A percentile compares a stretch with the other conserved stretches of the same genome.
These are phyloP conservation scores for Candida yuanshanica DNA, from an alignment of 805 yeast genomes.

Conservation along the genomic window DNA sequence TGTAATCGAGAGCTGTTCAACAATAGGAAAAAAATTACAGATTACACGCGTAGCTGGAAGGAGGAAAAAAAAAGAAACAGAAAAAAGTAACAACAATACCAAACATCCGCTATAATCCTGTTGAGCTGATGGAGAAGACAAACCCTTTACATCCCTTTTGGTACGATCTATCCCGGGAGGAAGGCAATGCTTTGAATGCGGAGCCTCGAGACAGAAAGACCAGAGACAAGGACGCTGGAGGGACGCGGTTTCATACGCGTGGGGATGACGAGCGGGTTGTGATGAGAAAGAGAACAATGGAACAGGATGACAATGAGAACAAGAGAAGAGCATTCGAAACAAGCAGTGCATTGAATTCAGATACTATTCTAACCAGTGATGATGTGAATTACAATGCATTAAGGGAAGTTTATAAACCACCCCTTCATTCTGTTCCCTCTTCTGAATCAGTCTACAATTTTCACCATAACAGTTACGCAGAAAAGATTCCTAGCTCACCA, in stretches of 20 bases:
- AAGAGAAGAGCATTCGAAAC: conserved; percentile 13
- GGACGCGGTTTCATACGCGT: conserved; percentile 38
- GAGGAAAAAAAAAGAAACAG: too few species aligned
- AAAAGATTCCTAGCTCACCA: conserved; percentile 20
- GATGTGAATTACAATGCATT: conserved; percentile 3
- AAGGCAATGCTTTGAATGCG: conserved; percentile 28
- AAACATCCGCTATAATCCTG: too few species aligned
- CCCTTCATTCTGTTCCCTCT: conserved; percentile 5
- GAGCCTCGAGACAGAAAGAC: conserved; percentile 35
- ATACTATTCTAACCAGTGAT: conserved; percentile 18
- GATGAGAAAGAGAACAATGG: conserved; percentile 15
- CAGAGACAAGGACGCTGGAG: conserved; percentile 39
- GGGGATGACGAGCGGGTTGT: neutral
- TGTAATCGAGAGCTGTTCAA: too few species aligned
- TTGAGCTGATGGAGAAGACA: conserved; percentile 17
- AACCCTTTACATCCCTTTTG: conserved; percentile 18
- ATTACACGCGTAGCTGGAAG: too few species aligned
- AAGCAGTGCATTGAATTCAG: conserved; percentile 14
- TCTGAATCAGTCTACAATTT: conserved; percentile 22
- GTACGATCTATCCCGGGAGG: conserved; percentile 31
- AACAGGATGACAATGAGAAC: conserved; percentile 10
- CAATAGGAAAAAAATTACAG: too few species aligned
- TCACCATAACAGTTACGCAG: neutral
- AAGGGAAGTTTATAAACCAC: conserved; percentile 3
- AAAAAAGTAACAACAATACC: too few species aligned